Evolutionary conservation across 257 asterid species (phyloP), one percentile per base, ranked within the genome.

Genomic region (Solanum piurae): DNA sequence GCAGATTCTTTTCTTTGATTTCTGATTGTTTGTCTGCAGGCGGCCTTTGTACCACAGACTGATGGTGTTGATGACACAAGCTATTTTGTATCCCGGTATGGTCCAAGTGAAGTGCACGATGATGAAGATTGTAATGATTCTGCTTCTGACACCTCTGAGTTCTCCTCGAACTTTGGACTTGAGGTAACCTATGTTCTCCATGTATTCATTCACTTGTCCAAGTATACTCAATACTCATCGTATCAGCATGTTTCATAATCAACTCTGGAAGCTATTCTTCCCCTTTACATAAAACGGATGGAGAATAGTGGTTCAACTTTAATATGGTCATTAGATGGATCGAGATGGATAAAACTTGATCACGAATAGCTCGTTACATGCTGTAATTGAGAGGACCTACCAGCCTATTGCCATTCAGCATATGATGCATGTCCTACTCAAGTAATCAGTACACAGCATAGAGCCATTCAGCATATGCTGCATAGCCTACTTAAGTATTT

Each of bases 1-100:
- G 68, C 31, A 82, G 71, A 37, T 72, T 46, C 71, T 83, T 84
- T 86, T 88, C 74, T 85, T 42, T 80, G 83, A 77, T 87, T 77
- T 83, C 71, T 86, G 33, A 46, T 89, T 82, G 58, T 85, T 86
- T 89, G 88, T 91, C 86, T 86, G 76, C 83, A 97, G 98, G 99
- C 98, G 86, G 98, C 94, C 90, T 97, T 97, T 92, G 95, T 97
- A 60, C 98, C 98, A 7, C 94, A 94, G 90, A 95, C 99, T 77
- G 98, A 97, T 88, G 90, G 97, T 42, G 77, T 91, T 83, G 96
- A 94, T 90, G 99, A 97, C 93, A 97, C 98, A 7, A 97, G 98
- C 88, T 97, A 95, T 90, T 95, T 97, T 90, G 95, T 95, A 40
- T 91, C 97, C 82, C 94, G 99, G 71, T 97, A 91, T 88, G 90